phyloP scores from a whole-genome alignment of 108 stramenopile species.

The Nitzschia putrida region DNA sequence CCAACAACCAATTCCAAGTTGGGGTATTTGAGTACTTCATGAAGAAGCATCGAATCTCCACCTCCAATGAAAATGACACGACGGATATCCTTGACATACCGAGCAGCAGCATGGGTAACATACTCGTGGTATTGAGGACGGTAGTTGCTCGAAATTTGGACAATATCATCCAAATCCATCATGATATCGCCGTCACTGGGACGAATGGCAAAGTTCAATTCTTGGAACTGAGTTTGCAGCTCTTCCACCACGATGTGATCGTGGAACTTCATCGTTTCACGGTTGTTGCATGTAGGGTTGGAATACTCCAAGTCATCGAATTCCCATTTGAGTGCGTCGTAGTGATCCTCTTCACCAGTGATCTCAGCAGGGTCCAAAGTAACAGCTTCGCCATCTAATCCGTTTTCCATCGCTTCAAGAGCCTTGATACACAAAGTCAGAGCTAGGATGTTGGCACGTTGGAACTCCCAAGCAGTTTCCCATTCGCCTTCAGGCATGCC shows the following conservation, averaged over 20 bases:
- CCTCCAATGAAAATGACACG: slow-evolving; percentile 79
- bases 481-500: slow-evolving; percentile 32
- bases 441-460: slow-evolving; percentile 23
- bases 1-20: slow-evolving; percentile 71
- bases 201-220: slow-evolving; percentile 38
- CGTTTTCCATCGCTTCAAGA: not conserved
- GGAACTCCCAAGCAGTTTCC: slow-evolving; percentile 26
- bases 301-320: slow-evolving; percentile 28
- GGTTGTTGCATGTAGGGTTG: slow-evolving; percentile 21
- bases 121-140: slow-evolving; percentile 83
- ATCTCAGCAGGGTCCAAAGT: slow-evolving; percentile 26
- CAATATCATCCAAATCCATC: slow-evolving; percentile 61
- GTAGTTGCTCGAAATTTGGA: slow-evolving; percentile 77
- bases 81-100: slow-evolving; percentile 62
- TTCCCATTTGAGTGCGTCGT: slow-evolving; percentile 21
- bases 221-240: slow-evolving; percentile 57
- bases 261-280: slow-evolving; percentile 16
- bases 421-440: slow-evolving; percentile 16
- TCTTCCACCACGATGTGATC: slow-evolving; percentile 35
- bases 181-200: slow-evolving; percentile 49
- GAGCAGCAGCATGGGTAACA: slow-evolving; percentile 70
- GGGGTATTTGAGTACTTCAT: slow-evolving; percentile 81
- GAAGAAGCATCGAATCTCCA: slow-evolving; percentile 78
- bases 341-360: slow-evolving; percentile 10
- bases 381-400: not conserved